These are phyloP conservation scores for Ophiocordyceps unilateralis DNA, from an alignment of 2,329 filamentous ascomycete genomes.

Conservation along the genomic window DNA sequence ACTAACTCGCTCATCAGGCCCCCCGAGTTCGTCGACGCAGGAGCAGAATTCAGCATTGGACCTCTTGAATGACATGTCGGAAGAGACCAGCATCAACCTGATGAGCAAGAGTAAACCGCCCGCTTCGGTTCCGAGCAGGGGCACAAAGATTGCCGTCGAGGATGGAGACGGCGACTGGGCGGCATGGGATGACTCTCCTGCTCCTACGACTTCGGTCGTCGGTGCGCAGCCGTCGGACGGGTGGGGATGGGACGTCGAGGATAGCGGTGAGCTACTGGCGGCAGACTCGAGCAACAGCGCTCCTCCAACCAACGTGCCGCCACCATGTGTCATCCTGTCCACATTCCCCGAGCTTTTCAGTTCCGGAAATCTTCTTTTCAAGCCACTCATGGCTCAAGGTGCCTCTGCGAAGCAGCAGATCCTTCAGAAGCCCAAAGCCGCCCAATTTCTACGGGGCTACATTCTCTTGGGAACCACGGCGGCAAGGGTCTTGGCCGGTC, in stretches of 20 bases:
- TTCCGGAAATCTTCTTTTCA: slow-evolving; percentile 48
- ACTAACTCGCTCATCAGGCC: slow-evolving; percentile 23
- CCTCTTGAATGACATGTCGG: slow-evolving; percentile 30
- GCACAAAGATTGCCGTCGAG: slow-evolving; percentile 7
- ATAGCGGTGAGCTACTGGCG: slow-evolving; percentile 11
- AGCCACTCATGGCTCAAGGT: slow-evolving; percentile 41
- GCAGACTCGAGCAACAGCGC: slow-evolving; percentile 12
- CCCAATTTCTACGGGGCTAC: slow-evolving; percentile 47
- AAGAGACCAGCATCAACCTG: slow-evolving; percentile 15
- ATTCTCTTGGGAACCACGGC: slow-evolving; percentile 48
- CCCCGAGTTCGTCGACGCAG: slow-evolving; percentile 26
- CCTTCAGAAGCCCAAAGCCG: slow-evolving; percentile 42
- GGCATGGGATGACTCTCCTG: slow-evolving; percentile 29
- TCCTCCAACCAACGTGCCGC: slow-evolving; percentile 75
- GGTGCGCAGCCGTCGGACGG: slow-evolving; percentile 9
- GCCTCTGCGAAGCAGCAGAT: slow-evolving; percentile 43
- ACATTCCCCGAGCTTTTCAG: slow-evolving; percentile 57
- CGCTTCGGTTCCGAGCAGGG: slow-evolving; percentile 11
- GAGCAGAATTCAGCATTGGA: slow-evolving; percentile 26
- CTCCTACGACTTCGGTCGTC: slow-evolving; percentile 5
- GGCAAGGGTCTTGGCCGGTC: slow-evolving; percentile 67
- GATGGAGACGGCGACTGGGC: slow-evolving; percentile 29
- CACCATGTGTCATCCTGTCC: slow-evolving; percentile 66
- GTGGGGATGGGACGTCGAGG: slow-evolving; percentile 34
- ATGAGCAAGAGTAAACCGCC: slow-evolving; percentile 19